Conservation (phyloP, 192 early-diverging fungal genomes). For the Thamnidium elegans region DNA sequence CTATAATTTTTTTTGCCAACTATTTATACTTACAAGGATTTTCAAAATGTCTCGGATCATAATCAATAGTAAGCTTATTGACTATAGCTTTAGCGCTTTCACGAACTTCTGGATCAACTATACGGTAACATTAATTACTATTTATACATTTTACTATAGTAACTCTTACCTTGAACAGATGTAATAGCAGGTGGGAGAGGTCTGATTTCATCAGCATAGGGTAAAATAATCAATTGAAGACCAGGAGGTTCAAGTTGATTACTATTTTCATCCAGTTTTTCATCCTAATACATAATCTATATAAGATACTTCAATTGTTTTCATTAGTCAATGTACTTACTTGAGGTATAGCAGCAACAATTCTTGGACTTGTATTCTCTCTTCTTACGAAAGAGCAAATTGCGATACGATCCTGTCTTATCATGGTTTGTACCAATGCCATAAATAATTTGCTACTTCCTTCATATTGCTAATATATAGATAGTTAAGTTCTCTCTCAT, state of each 20-base stretch:
- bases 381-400: constrained; percentile 65
- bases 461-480: constrained; percentile 43
- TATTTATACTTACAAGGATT: constrained; percentile 10
- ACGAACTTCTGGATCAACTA: background rate
- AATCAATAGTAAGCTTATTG: background rate
- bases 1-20: background rate
- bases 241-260: constrained; percentile 57
- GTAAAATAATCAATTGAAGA: constrained; percentile 63
- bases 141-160: background rate
- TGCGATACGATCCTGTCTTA: constrained; percentile 56
- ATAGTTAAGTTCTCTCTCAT: background rate
- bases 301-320: background rate
- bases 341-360: constrained; percentile 71
- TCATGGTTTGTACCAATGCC: constrained; percentile 58
- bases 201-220: constrained; percentile 78
- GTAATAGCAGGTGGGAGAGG: constrained; percentile 30
- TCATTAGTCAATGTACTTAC: constrained; percentile 31
- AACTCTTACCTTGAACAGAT: constrained; percentile 14
- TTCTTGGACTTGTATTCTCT: constrained; percentile 43
- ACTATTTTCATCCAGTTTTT: constrained; percentile 12
- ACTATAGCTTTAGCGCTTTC: background rate
- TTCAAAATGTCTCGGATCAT: background rate
- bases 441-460: constrained; percentile 74
- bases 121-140: background rate
- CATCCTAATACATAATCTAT: background rate